Base-by-base conservation (phyloP, 1,284 basidiomycete genomes). In the Ganoderma leucocontextum region DNA sequence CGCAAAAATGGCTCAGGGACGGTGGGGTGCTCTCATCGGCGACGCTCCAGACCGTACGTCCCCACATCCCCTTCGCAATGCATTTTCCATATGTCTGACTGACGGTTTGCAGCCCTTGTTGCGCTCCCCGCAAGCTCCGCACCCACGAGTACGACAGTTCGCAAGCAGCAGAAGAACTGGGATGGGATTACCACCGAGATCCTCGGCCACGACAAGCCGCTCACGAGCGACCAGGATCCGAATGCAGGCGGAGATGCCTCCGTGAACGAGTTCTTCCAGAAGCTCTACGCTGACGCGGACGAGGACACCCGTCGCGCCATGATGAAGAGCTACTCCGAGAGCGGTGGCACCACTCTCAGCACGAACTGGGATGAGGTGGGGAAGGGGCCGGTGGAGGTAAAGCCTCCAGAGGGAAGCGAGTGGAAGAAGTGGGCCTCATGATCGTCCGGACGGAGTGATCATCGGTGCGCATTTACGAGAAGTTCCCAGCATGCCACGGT, bases 251-350 rank as follows among this genome's bases (percentile, higher is more conserved):
- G 95, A 22, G 95, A 95, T 77, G 85, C 82, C 67, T 86, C 92
- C 12, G 85, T 94, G 71, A 95, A 95, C 78, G 72, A 82, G 17
- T 94, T 94, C 82, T 95, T 95, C 86, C 91, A 93, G 77, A 91
- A 92, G 82, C 88, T 98, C 68, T 98, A 93, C 76, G 85, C 85
- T 3, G 92, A 93, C 76, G 93, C 95, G 13, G 95, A 97, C 76
- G 93, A 95, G 0, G 94, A 98, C 76, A 95, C 95, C 4, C 89
- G 86, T 75, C 87, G 91, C 49, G 97, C 96, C 0, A 98, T 98
- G 95, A 90, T 98, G 89, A 98, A 98, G 87, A 96, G 94, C 78
- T 98, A 94, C 78, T 86, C 87, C 67, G 95, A 97, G 83, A 95
- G 93, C 73, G 95, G 95, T 8, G 95, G 96, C 3, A 98, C 96